Conservation (phyloP, 441 rosid genomes). For the Viola pubescens region DNA sequence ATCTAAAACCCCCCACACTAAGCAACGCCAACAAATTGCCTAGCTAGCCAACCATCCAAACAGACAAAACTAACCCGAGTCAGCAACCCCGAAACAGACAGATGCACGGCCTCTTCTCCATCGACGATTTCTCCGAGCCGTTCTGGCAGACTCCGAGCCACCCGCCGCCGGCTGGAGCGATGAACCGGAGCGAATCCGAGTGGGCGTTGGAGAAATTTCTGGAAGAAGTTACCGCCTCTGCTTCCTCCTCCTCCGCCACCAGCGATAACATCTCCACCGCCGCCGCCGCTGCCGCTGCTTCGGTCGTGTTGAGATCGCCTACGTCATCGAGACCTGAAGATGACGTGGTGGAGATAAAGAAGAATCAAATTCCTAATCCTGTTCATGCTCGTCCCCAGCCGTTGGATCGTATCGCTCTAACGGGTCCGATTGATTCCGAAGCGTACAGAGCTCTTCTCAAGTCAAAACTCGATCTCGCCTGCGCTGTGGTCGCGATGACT, state of each 20-base stretch:
- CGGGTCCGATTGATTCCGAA: conserved; percentile 31
- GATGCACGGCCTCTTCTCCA: conserved; percentile 36
- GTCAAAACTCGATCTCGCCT: conserved; percentile 55
- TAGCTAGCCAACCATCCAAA: neutral
- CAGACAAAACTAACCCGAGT: neutral
- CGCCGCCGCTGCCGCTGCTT: conserved; percentile 21
- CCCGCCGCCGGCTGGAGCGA: conserved; percentile 21
- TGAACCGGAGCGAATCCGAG: conserved; percentile 43
- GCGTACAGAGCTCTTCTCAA: conserved; percentile 50
- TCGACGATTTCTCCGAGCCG: conserved; percentile 69
- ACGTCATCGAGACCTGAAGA: conserved; percentile 36
- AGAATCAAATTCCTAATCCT: conserved; percentile 20
- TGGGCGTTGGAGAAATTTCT: conserved; percentile 69
- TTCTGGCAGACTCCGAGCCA: conserved; percentile 41
- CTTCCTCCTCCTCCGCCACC: conserved; percentile 33
- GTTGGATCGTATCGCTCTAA: conserved; percentile 20
- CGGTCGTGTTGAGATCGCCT: conserved; percentile 26
- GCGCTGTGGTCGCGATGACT: conserved; percentile 59
- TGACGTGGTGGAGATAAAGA: conserved; percentile 31
- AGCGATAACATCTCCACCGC: conserved; percentile 22
- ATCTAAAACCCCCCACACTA: neutral
- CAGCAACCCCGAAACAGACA: neutral
- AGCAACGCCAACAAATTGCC: too few species aligned
- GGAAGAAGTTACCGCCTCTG: conserved; percentile 35
- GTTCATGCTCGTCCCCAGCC: conserved; percentile 22